Base-by-base conservation (phyloP, 2,329 filamentous ascomycete genomes). In the Corynespora cassiicola region DNA sequence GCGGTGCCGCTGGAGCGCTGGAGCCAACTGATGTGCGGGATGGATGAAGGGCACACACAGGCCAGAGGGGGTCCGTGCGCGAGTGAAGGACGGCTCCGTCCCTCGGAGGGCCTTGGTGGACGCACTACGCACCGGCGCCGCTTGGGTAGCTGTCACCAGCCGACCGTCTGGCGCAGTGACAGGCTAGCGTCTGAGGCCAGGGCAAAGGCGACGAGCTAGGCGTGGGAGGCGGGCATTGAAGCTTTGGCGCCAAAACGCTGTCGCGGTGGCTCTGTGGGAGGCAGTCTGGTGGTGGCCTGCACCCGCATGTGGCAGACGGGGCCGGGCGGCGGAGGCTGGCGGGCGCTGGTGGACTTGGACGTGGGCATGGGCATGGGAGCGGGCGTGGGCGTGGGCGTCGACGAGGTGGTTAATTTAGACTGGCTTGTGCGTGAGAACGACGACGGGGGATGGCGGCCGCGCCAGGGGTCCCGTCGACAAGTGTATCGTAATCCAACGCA, bases 11-110 rank as follows among this genome's bases (percentile, higher is more conserved):
- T 61, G 50, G 56, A 55, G 56, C 52, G 63, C 58, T 61, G 50
- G 56, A 55, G 56, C 63, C 58, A 63, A 61, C 53, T 64, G 64
- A 68, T 68, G 63, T 65, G 65, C 63, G 63, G 62, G 60, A 66
- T 63, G 61, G 61, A 61, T 65, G 62, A 57, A 39, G 25, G 27
- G 15, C 27, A 33, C 40, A 38, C 46, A 38, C 42, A 43, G 39
- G 36, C 47, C 41, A 50, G 26, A 20, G 38, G 31, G 45, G 39
- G 27, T 22, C 31, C 17, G 39, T 42, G 27, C 30, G 19, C 31
- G 21, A 4, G 10, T 28, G 14, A 18, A 34, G 8, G 9, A 36
- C 32, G 19, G 10, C 28, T 41, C 45, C 25, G 29, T 48, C 49
- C 42, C 30, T 24, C 47, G 36, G 41, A 50, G 53, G 50, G 48